Conservation (phyloP, 192 early-diverging fungal genomes). For the Lunasporangiospora selenospora region DNA sequence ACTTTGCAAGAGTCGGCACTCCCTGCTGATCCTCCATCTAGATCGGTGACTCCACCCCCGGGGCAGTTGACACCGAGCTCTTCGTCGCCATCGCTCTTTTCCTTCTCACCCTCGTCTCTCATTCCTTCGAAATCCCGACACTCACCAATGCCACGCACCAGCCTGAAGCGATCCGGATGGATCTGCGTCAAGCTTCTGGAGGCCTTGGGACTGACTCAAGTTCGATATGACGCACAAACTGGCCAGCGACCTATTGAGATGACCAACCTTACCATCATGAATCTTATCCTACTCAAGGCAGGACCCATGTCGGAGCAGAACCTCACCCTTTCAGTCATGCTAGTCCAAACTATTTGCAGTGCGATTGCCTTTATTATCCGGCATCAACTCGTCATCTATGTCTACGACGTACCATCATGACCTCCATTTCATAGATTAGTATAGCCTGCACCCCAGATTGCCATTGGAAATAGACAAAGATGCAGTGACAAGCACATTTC, state of each 20-base stretch:
- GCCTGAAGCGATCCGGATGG: conserved; percentile 41
- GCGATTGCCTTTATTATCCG: conserved; percentile 81
- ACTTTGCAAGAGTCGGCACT: too few species aligned
- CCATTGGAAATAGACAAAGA: not conserved
- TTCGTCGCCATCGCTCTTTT: not conserved
- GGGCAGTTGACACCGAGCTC: not conserved
- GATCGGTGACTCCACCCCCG: too few species aligned
- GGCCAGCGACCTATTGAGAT: conserved; percentile 57
- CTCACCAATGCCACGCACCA: conserved; percentile 6
- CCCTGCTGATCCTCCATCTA: too few species aligned
- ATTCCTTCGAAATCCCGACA: conserved; percentile 8
- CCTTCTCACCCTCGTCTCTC: not conserved
- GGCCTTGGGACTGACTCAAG: conserved; percentile 55
- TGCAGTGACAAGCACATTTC: too few species aligned
- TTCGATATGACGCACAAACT: conserved; percentile 56
- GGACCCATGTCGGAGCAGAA: conserved; percentile 78
- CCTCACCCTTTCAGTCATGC: conserved; percentile 63
- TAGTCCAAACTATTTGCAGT: conserved; percentile 73
- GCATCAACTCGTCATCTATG: conserved; percentile 78
- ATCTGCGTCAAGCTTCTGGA: conserved; percentile 62
- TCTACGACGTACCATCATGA: conserved; percentile 66
- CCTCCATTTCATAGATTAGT: not conserved
- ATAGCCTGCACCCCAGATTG: not conserved
- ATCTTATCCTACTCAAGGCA: conserved; percentile 81
- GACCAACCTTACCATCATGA: conserved; percentile 95